These are phyloP conservation scores for Spinellus fusiger DNA, from an alignment of 192 early-diverging fungal species.

Conservation along the genomic window DNA sequence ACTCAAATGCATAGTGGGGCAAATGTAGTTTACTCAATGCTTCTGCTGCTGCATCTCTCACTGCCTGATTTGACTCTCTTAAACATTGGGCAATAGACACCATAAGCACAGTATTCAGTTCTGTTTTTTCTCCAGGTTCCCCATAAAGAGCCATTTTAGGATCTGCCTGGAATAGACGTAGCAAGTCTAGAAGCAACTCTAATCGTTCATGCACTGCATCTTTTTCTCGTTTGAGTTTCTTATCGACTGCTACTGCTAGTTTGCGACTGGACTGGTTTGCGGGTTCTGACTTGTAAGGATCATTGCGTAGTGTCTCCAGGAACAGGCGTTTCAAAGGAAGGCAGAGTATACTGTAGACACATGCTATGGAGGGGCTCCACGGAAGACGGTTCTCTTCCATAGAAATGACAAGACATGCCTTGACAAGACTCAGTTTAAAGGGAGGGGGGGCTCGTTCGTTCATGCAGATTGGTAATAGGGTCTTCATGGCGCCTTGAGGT, in stretches of 20 bases:
- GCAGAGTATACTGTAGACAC: conserved; percentile 53
- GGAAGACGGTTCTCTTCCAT: conserved; percentile 58
- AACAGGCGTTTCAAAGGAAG: conserved; percentile 60
- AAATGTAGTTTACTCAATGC: conserved; percentile 71
- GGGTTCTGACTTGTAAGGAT: conserved; percentile 18
- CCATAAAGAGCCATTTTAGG: conserved; percentile 73
- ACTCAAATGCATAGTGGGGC: conserved; percentile 62
- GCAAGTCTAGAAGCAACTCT: conserved; percentile 72
- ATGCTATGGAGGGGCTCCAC: conserved; percentile 62
- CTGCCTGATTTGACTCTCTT: conserved; percentile 59
- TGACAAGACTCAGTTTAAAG: conserved; percentile 78
- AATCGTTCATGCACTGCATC: conserved; percentile 60
- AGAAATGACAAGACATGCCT: conserved; percentile 66
- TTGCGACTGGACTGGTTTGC: conserved; percentile 18
- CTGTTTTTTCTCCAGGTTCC: conserved; percentile 57
- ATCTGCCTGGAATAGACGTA: conserved; percentile 70
- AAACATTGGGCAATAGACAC: conserved; percentile 71
- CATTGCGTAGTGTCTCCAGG: conserved; percentile 42
- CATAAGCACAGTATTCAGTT: conserved; percentile 71
- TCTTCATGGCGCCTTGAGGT: conserved; percentile 64
- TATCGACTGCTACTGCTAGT: conserved; percentile 26
- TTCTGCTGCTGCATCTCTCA: conserved; percentile 67
- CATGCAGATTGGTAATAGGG: conserved; percentile 64
- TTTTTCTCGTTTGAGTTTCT: conserved; percentile 39
- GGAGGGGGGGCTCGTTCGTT: conserved; percentile 62